These are phyloP conservation scores for Ustilago cynodontis DNA, from an alignment of 1,284 basidiomycete species.

Conservation along the genomic window DNA sequence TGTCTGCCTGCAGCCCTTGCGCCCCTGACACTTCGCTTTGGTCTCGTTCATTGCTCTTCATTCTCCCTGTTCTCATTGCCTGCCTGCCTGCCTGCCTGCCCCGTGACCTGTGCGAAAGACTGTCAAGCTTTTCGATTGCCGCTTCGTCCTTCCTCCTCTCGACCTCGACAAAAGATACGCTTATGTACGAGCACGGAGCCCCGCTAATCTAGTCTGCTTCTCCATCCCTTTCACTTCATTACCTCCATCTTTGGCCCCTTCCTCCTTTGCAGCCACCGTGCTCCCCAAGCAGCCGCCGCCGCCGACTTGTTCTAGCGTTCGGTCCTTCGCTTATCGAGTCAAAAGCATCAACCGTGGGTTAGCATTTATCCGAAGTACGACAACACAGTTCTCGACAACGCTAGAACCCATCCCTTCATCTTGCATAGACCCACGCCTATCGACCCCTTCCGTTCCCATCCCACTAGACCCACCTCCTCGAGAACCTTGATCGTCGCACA, in stretches of 20 bases:
- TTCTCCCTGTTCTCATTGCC: not conserved
- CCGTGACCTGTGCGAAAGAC: not conserved
- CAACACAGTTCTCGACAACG: not conserved
- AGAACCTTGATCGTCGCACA: not conserved
- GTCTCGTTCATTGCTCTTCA: not conserved
- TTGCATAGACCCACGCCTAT: slow-evolving; percentile 12
- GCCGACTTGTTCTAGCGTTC: not conserved
- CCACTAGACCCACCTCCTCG: not conserved
- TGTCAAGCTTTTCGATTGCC: not conserved
- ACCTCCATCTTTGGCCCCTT: not conserved
- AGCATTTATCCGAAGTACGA: not conserved
- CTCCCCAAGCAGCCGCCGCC: not conserved
- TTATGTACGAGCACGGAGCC: slow-evolving; percentile 27
- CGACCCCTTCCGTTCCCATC: not conserved
- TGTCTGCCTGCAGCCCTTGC: not conserved
- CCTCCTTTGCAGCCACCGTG: not conserved
- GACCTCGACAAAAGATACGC: slow-evolving; percentile 14
- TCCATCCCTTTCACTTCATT: not conserved
- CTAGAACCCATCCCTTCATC: slow-evolving; percentile 20
- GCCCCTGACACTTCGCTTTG: slow-evolving; percentile 1
- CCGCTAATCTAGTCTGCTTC: slow-evolving; percentile 14
- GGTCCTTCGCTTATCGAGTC: not conserved
- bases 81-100: not conserved
- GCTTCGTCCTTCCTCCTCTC: not conserved
- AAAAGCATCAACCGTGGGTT: not conserved